Base-by-base conservation (phyloP, 2,329 filamentous ascomycete species). In the Colletotrichum phormii region DNA sequence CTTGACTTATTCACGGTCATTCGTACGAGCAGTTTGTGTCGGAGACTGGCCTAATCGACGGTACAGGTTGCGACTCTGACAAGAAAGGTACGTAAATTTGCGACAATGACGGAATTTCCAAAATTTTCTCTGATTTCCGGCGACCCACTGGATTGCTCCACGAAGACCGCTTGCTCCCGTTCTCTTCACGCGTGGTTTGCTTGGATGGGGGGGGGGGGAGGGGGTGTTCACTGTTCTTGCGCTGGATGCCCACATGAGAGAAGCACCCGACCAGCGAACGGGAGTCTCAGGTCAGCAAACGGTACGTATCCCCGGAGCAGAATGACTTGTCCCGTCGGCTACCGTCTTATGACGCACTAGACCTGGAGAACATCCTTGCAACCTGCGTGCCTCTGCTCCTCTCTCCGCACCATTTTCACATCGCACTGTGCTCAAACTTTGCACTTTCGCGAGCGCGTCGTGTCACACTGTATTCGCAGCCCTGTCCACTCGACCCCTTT, bases 271-370 rank as follows among this genome's bases (percentile, higher is more conserved):
- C 22, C 33, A 67, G n/a, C 37, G 31, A 12, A 26, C 24, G n/a
- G 54, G 62, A 60, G n/a, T 46, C 35, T 51, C 67, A 60, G 11
- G 49, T 62, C 12, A 51, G 55, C 37, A 68, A 26, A 65, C 24
- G 65, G 46, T 46, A 69, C 65, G 53, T 70, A 49, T 54, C 42
- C 22, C 42, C 46, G 59, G 53, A 57, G 8, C 42, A 64, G 54
- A 55, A 15, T 12, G 46, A 33, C 46, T 29, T 64, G 31, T 26
- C 24, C 51, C 12, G 70, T 70, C 59, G 54, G 42, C 70, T 72
- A 72, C 65, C 70, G 60, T 64, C 60, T 60, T 55, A 70, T 70
- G 70, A 72, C 66, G 70, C 70, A 72, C 66, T 70, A 64, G 60
- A 55, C 65, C 54, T 33, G 60, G 70, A 64, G 54, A 54, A 35